These are phyloP conservation scores for Phaffia rhodozyma DNA, from an alignment of 1,284 basidiomycete genomes.

Conservation along the genomic window DNA sequence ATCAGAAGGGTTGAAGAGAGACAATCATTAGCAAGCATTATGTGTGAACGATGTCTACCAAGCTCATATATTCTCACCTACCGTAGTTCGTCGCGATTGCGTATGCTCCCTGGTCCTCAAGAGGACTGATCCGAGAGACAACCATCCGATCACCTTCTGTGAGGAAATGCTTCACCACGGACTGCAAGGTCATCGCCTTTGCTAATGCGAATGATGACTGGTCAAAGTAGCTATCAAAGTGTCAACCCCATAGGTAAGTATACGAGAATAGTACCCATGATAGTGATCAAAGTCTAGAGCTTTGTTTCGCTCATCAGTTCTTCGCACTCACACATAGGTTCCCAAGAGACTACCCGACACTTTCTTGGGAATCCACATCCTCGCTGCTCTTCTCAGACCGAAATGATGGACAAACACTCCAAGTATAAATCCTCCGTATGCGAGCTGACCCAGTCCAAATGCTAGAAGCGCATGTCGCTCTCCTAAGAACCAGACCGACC, in stretches of 20 bases:
- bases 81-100: conserved; percentile 91
- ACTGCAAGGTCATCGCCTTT: conserved; percentile 67
- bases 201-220: conserved; percentile 23
- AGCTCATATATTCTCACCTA: conserved; percentile 32
- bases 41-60: background rate
- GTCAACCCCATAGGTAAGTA: background rate
- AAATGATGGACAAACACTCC: conserved; percentile 25
- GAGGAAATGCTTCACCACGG: conserved; percentile 80
- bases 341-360: background rate
- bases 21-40: background rate
- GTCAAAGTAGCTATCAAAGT: conserved; percentile 8
- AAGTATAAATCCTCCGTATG: conserved; percentile 46
- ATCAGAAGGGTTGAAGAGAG: background rate
- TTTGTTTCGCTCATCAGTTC: background rate
- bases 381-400: background rate
- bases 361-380: conserved; percentile 8
- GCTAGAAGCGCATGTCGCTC: conserved; percentile 53
- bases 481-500: conserved; percentile 44
- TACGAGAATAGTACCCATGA: no score
- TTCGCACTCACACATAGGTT: background rate
- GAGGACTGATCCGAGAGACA: conserved; percentile 63
- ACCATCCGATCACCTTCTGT: conserved; percentile 93
- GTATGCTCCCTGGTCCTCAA: conserved; percentile 83
- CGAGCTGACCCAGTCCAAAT: conserved; percentile 67
- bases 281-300: no score